These are phyloP conservation scores for Penicillium griseofulvum DNA, from an alignment of 2,329 filamentous ascomycete species.

Conservation along the genomic window DNA sequence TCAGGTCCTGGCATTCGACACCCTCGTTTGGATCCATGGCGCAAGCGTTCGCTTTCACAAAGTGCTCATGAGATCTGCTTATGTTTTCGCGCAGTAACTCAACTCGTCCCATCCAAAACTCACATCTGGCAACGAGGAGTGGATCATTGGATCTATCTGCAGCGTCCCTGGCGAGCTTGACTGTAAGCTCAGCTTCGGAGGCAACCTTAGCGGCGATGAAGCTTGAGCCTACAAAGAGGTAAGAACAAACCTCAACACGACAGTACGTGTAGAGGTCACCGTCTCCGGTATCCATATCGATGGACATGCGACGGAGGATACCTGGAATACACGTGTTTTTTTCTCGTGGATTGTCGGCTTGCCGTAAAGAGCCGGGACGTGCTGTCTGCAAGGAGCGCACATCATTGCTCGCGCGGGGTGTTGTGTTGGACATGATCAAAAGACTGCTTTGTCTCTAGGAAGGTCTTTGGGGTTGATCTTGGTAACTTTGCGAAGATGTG, in stretches of 20 bases:
- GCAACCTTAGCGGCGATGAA: background rate
- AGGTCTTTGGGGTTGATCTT: background rate
- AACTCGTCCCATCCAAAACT: constrained; percentile 30
- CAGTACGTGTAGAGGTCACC: background rate
- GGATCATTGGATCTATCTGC: constrained; percentile 4
- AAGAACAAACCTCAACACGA: background rate
- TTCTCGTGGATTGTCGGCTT: background rate
- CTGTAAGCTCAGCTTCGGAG: constrained; percentile 8
- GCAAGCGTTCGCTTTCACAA: constrained; percentile 19
- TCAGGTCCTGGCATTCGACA: constrained; percentile 17
- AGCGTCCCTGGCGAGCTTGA: constrained; percentile 5
- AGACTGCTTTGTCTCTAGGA: background rate
- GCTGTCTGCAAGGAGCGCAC: background rate
- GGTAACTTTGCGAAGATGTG: background rate
- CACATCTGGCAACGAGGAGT: constrained; percentile 16
- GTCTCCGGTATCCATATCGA: background rate
- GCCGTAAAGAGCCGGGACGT: no score
- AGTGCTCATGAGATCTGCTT: constrained; percentile 15
- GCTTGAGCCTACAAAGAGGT: background rate
- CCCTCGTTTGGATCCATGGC: constrained; percentile 12
- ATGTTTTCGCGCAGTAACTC: constrained; percentile 17
- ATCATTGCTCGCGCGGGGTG: background rate
- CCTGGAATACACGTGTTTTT: background rate
- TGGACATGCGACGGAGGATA: background rate
- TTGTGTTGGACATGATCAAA: background rate